Conservation (phyloP, 805 yeast genomes). For the Candida golubevii region DNA sequence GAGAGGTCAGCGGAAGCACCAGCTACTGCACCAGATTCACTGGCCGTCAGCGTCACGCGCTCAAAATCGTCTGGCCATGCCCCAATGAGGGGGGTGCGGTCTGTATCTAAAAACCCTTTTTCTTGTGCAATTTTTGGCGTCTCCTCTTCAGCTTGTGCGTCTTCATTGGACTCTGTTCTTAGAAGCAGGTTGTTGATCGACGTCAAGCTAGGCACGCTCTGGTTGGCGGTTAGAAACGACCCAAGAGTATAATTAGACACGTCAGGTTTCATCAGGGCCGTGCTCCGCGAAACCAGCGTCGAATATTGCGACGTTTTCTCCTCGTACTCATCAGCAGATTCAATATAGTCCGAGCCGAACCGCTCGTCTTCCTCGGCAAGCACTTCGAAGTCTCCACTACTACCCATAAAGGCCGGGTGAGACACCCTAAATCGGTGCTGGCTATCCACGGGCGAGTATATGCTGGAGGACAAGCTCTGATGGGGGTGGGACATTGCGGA, state of each 20-base stretch:
- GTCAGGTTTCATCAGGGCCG: slow-evolving; percentile 7
- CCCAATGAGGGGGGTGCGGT: slow-evolving; percentile 26
- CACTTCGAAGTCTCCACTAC: not conserved
- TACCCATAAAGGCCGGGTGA: not conserved
- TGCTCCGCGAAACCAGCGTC: not conserved
- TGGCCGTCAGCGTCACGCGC: not conserved
- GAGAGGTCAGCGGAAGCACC: too few species aligned
- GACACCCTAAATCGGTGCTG: slow-evolving; percentile 12
- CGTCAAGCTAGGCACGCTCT: slow-evolving; percentile 26
- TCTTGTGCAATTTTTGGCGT: slow-evolving; percentile 27
- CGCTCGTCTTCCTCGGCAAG: slow-evolving; percentile 17
- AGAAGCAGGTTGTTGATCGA: slow-evolving; percentile 32
- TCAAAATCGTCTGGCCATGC: slow-evolving; percentile 9
- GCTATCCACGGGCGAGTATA: slow-evolving; percentile 29
- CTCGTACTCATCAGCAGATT: slow-evolving; percentile 3
- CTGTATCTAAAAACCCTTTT: slow-evolving; percentile 17
- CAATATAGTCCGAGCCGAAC: slow-evolving; percentile 9
- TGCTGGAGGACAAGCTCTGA: slow-evolving; percentile 33
- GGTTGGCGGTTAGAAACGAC: slow-evolving; percentile 26
- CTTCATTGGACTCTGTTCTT: slow-evolving; percentile 16
- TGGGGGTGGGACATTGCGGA: slow-evolving; percentile 16
- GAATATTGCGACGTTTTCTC: not conserved
- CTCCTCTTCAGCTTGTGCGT: slow-evolving; percentile 28
- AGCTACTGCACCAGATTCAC: not conserved
- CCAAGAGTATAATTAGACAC: slow-evolving; percentile 24